phyloP scores from a whole-genome alignment of 345 rosid genomes.

The Sisymbrium irio region DNA sequence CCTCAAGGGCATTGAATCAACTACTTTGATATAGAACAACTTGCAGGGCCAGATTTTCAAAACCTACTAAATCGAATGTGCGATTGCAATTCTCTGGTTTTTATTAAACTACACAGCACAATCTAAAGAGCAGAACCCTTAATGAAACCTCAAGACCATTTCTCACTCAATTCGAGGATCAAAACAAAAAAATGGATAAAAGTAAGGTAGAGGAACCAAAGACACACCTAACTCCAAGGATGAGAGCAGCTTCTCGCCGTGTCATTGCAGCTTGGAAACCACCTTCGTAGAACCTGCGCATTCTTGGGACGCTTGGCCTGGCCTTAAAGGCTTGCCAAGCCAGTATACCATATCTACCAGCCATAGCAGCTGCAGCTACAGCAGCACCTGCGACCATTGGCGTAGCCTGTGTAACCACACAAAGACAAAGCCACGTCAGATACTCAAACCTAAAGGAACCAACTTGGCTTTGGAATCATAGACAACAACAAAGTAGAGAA shows the following conservation, averaged over 20 bases:
- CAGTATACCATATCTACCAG: constrained; percentile 67
- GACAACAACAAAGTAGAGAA: neutral
- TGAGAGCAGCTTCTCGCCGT: constrained; percentile 79
- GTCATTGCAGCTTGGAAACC: constrained; percentile 79
- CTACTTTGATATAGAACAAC: neutral
- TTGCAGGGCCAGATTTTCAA: neutral
- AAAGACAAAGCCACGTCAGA: constrained; percentile 4
- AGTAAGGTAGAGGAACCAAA: neutral
- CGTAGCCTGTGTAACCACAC: constrained; percentile 43
- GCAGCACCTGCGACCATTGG: constrained; percentile 66
- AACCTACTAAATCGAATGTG: neutral
- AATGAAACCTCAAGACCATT: neutral
- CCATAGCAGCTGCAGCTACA: constrained; percentile 81
- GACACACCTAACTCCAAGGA: constrained; percentile 74
- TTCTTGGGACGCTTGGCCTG: constrained; percentile 54
- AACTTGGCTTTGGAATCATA: constrained; percentile 12
- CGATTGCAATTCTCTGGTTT: neutral
- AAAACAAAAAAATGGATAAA: neutral
- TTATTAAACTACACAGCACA: neutral
- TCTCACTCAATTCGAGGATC: neutral
- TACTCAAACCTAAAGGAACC: neutral
- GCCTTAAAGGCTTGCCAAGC: constrained; percentile 94
- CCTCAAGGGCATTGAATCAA: neutral
- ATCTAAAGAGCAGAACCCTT: neutral
- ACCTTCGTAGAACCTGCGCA: constrained; percentile 76